Evolutionary conservation across 2,329 filamentous ascomycete genomes (phyloP).

Genomic region (Lachnellula hyalina): DNA sequence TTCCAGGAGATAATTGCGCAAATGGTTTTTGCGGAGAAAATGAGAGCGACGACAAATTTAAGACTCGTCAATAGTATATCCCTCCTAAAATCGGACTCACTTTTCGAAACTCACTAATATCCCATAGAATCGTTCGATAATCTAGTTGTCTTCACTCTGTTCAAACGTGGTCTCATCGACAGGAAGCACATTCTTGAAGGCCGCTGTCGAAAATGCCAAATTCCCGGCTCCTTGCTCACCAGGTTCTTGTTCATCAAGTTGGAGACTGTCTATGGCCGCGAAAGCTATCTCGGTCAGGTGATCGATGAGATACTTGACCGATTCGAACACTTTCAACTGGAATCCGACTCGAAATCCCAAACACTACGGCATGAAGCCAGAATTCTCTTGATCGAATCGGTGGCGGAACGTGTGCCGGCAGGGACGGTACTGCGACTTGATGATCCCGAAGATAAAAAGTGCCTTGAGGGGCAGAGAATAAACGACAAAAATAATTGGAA

Average conservation of each 20-base stretch:
- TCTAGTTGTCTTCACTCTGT: neutral
- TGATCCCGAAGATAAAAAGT: neutral
- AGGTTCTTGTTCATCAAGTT: neutral
- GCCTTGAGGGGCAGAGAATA: neutral
- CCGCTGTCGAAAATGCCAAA: neutral
- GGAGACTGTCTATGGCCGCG: neutral
- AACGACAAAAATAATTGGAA: neutral
- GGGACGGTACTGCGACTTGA: neutral
- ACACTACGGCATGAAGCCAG: neutral
- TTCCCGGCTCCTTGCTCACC: neutral
- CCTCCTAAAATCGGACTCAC: neutral
- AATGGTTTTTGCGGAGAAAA: neutral
- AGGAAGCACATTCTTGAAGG: neutral
- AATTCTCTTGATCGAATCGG: neutral
- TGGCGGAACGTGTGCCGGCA: neutral
- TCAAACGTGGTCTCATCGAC: neutral
- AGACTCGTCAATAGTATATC: neutral
- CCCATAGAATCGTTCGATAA: neutral
- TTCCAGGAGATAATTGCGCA: neutral
- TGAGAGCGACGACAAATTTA: neutral
- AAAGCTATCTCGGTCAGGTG: neutral
- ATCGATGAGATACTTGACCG: neutral
- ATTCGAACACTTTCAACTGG: neutral
- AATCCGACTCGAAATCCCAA: neutral
- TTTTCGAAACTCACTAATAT: neutral